These are phyloP conservation scores for Penicillium sp. DNA, from an alignment of 2,329 filamentous ascomycete species.

Conservation along the genomic window DNA sequence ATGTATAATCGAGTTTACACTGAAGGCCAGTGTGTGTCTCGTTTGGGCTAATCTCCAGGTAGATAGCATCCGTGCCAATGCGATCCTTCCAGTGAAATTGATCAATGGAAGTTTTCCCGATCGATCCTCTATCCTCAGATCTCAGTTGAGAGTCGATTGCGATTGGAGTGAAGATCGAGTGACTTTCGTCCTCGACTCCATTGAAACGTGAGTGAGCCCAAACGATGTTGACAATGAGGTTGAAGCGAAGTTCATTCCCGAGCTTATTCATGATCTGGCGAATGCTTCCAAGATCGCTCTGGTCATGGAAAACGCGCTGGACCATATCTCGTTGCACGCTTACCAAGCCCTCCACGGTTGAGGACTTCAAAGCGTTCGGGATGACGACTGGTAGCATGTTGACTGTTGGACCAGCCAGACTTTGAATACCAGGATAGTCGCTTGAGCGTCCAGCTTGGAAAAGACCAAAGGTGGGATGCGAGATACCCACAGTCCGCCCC, in stretches of 20 bases:
- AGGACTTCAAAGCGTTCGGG: neutral
- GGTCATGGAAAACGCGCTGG: neutral
- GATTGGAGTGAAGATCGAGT: neutral
- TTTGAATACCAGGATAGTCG: neutral
- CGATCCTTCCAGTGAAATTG: neutral
- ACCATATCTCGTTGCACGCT: constrained; percentile 1
- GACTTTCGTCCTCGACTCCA: neutral
- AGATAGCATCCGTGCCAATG: neutral
- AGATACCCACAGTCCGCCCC: neutral
- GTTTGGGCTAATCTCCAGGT: constrained; percentile 3
- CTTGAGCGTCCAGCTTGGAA: constrained; percentile 6
- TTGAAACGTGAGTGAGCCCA: neutral
- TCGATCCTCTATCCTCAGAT: neutral
- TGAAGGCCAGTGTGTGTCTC: neutral
- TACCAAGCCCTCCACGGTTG: neutral
- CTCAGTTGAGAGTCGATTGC: neutral
- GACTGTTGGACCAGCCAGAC: neutral
- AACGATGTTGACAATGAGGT: constrained; percentile 5
- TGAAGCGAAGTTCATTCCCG: constrained; percentile 2
- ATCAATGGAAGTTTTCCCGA: neutral
- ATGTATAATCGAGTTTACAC: constrained; percentile 1
- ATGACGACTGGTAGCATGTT: constrained; percentile 3
- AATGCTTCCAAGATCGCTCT: neutral
- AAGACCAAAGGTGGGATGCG: constrained; percentile 5
- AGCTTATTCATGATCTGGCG: neutral